Base-by-base conservation (phyloP, 768 basidiomycete species). In the Boletus pseudopeckii region DNA sequence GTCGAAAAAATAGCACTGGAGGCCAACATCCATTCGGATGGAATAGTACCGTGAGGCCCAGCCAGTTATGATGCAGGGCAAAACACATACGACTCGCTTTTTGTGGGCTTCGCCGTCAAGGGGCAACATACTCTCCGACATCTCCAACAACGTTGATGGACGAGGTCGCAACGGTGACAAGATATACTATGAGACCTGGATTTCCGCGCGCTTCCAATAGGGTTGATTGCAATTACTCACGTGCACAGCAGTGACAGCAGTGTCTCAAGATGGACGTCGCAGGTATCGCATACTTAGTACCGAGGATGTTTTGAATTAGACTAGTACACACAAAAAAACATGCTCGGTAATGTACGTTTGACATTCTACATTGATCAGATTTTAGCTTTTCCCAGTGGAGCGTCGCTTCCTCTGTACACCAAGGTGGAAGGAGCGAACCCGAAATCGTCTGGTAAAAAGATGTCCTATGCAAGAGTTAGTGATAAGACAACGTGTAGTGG, bases 1-100 rank as follows among this genome's bases (percentile, higher is more conserved):
- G 73, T 99, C 96, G 76, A 95, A 99, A 79, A 99, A 99, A 78
- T 99, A 99, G 69, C 96, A 98, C 90, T 97, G 53, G 20, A 48
- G 48, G 48, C 54, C 54, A 52, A 50, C 48, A 45, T 53, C 47
- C 38, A 51, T 39, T 53, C 18, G 22, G 37, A 45, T 40, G 45
- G 33, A 48, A 47, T 37, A 20, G 45, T 6, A 38, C 34, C 33
- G 33, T 39, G 48, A 57, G 51, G 45, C 28, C 56, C 43, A 54
- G 56, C 30, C 22, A 52, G 18, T 28, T 5, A 30, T 39, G 34
- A 38, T 32, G 48, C 52, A 52, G 53, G 44, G 22, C 34, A 46
- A 32, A 20, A 41, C 45, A 80, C 91, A 49, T 74, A 94, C 93
- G 49, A 96, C 93, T 53, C 93, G 85, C 74, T 92, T 91, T 75